Percentiles rank a stretch among this genome's conserved stretches.
Evolutionary conservation across 192 early-diverging fungal species (phyloP).

Genomic region (Diversispora epigaea): DNA sequence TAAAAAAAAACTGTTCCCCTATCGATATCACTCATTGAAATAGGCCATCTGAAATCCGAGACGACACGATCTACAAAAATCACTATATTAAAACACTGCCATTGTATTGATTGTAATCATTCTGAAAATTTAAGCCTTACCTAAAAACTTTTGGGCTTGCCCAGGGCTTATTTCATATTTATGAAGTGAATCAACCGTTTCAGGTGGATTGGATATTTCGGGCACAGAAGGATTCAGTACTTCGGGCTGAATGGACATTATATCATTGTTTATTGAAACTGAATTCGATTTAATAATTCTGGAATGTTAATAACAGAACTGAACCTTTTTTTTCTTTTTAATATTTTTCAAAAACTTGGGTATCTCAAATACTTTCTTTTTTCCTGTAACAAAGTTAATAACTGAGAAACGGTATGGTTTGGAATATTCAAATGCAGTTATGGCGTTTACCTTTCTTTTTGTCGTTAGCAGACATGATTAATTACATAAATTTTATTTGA

Average conservation of each 20-base stretch:
- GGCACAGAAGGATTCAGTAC: background rate
- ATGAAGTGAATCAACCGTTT: background rate
- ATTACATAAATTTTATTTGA: too few relatives aligned
- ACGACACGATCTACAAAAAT: slow-evolving; percentile 2
- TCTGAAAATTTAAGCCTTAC: slow-evolving; percentile 9
- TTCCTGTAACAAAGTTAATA: background rate
- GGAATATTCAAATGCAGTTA: background rate
- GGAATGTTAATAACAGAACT: background rate
- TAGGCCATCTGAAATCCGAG: background rate
- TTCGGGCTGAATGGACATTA: background rate
- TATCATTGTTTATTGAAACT: slow-evolving; percentile 2
- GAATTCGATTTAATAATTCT: slow-evolving; percentile 2
- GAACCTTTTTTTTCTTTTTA: background rate
- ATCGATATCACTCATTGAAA: background rate
- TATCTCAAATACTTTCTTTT: background rate
- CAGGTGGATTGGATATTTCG: slow-evolving; percentile 2
- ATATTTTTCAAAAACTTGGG: background rate
- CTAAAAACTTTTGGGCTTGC: slow-evolving; percentile 9
- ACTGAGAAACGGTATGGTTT: background rate
- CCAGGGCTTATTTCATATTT: slow-evolving; percentile 5
- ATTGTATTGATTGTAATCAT: slow-evolving; percentile 1
- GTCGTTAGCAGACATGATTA: background rate
- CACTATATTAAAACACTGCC: slow-evolving; percentile 4
- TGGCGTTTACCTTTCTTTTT: slow-evolving; percentile 4
- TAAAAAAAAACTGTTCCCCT: background rate